These are phyloP conservation scores for Margaritispora aquatica DNA, from an alignment of 495 filamentous ascomycete species.

Conservation along the genomic window DNA sequence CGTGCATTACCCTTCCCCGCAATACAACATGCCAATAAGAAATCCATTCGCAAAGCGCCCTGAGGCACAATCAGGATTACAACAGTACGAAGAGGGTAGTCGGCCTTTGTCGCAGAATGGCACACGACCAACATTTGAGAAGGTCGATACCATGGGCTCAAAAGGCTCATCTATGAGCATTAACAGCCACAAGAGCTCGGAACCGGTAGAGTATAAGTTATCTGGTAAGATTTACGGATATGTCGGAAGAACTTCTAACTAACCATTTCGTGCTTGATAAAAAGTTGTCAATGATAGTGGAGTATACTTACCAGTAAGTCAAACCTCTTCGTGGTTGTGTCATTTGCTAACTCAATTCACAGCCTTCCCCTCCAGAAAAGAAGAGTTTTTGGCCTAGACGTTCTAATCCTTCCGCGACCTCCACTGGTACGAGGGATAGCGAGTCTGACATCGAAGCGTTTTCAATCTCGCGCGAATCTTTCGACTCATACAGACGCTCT, in stretches of 20 bases:
- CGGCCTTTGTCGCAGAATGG: slow-evolving; percentile 33
- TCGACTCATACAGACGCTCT: slow-evolving; percentile 93
- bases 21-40: slow-evolving; percentile 62
- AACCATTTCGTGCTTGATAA: not conserved
- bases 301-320: slow-evolving; percentile 83
- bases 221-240: slow-evolving; percentile 51
- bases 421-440: slow-evolving; percentile 60
- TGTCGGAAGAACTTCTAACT: not conserved
- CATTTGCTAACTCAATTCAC: slow-evolving; percentile 16
- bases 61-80: slow-evolving; percentile 36
- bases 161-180: slow-evolving; percentile 56
- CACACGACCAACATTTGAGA: slow-evolving; percentile 43
- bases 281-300: slow-evolving; percentile 95
- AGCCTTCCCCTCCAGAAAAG: slow-evolving; percentile 90
- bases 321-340: not conserved
- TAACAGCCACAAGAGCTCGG: slow-evolving; percentile 46
- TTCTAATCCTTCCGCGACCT: slow-evolving; percentile 58
- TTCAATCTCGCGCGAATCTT: slow-evolving; percentile 94
- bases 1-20: not conserved
- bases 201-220: slow-evolving; percentile 73
- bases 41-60: slow-evolving; percentile 63
- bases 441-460: slow-evolving; percentile 86
- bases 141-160: slow-evolving; percentile 48
- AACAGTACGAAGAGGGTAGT: slow-evolving; percentile 46
- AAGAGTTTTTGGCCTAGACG: slow-evolving; percentile 77